Percentiles rank a stretch among this genome's conserved stretches.
Evolutionary conservation across 257 asterid genomes (phyloP).

Genomic region (Nicotiana obtusifolia): DNA sequence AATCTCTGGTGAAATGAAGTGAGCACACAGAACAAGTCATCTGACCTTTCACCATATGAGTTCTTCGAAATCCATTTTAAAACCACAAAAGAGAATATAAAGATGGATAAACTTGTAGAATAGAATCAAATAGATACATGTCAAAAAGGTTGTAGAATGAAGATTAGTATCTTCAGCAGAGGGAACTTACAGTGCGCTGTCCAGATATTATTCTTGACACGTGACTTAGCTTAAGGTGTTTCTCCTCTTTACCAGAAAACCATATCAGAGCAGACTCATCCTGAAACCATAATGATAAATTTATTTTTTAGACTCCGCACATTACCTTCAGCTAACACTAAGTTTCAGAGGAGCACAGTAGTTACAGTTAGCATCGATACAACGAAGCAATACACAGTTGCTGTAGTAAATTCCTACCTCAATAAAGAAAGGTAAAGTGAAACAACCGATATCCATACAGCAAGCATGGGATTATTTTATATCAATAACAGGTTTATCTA

Average conservation of each 20-base stretch:
- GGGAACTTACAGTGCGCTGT: constrained; percentile 84
- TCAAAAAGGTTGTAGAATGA: not conserved
- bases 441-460: not conserved
- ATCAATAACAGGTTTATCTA: not conserved
- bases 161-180: constrained; percentile 7
- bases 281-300: constrained; percentile 32
- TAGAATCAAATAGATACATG: not conserved
- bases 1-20: not conserved
- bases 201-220: constrained; percentile 94
- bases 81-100: not conserved
- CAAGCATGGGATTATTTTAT: not conserved
- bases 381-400: not conserved
- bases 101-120: not conserved
- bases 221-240: constrained; percentile 75
- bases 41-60: constrained; percentile 5
- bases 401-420: not conserved
- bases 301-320: not conserved
- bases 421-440: not conserved
- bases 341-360: not conserved
- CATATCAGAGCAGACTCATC: constrained; percentile 91
- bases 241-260: constrained; percentile 95
- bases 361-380: not conserved
- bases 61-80: not conserved
- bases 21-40: not conserved
- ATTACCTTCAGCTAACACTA: not conserved